Conservation (phyloP, 495 filamentous ascomycete genomes). For the Apiosordaria backusii region DNA sequence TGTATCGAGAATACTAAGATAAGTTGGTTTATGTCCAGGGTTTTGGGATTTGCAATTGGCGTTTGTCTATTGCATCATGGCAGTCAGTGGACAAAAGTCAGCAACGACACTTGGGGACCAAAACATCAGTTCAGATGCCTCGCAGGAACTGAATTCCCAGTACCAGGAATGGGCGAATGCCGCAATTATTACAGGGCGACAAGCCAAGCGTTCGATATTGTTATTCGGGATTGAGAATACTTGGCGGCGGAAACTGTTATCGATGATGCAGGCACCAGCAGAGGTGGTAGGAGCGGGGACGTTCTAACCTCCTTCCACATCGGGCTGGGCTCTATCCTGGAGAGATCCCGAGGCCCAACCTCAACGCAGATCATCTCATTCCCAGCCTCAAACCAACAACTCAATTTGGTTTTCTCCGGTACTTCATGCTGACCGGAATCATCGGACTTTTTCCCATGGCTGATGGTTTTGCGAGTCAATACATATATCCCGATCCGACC, state of each 20-base stretch:
- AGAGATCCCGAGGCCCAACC: background rate
- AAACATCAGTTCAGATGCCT: too few relatives aligned
- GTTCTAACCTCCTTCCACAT: background rate
- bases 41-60: background rate
- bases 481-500: too few relatives aligned
- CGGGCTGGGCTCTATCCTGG: background rate
- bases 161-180: background rate
- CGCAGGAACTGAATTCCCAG: too few relatives aligned
- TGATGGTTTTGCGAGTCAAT: too few relatives aligned
- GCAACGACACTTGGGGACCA: background rate
- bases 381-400: background rate
- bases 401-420: background rate
- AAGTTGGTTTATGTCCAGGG: background rate
- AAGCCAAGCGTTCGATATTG: background rate
- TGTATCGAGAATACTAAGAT: background rate
- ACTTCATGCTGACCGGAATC: background rate
- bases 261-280: background rate
- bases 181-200: background rate
- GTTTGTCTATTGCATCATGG: background rate
- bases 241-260: background rate
- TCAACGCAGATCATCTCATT: background rate
- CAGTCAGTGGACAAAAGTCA: background rate
- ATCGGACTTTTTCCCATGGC: too few relatives aligned
- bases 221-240: background rate
- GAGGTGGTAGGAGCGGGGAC: background rate